Conservation (phyloP, 208 protist genomes). For the Crithidia bombi region DNA sequence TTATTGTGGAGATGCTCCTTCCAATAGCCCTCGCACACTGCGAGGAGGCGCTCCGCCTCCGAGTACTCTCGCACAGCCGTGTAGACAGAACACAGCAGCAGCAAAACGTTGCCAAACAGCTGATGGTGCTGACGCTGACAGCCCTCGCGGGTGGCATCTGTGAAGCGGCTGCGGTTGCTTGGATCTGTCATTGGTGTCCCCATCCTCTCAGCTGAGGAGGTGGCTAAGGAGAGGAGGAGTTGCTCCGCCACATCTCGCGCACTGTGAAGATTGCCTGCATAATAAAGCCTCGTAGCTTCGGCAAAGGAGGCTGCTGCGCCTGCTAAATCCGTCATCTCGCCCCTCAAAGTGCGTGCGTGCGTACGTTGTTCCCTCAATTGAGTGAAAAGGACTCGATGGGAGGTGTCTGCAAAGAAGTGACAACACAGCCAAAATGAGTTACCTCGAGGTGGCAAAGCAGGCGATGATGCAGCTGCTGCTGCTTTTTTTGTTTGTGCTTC, state of each 20-base stretch:
- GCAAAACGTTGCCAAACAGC: conserved; percentile 49
- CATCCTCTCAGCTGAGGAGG: neutral
- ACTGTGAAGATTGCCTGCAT: conserved; percentile 38
- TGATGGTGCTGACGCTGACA: conserved; percentile 16
- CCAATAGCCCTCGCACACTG: conserved; percentile 61
- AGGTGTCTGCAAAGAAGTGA: too few species aligned
- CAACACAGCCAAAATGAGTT: too few species aligned
- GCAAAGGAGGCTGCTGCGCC: conserved; percentile 28
- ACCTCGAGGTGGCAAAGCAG: too few species aligned
- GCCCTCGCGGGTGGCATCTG: neutral
- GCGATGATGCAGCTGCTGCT: too few species aligned
- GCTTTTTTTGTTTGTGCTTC: too few species aligned
- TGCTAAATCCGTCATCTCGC: conserved; percentile 10
- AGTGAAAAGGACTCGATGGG: neutral
- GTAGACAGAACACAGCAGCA: conserved; percentile 61
- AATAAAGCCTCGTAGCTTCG: conserved; percentile 31
- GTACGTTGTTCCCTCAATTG: too few species aligned
- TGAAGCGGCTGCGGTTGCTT: neutral
- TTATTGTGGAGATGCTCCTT: conserved; percentile 61
- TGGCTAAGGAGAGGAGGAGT: conserved; percentile 26
- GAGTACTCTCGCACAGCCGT: conserved; percentile 40
- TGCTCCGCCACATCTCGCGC: conserved; percentile 38
- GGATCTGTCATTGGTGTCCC: neutral
- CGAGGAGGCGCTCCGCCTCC: conserved; percentile 65
- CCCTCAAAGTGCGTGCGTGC: too few species aligned